Base-by-base conservation (phyloP, 1,284 basidiomycete genomes). In the Kwoniella shivajii region DNA sequence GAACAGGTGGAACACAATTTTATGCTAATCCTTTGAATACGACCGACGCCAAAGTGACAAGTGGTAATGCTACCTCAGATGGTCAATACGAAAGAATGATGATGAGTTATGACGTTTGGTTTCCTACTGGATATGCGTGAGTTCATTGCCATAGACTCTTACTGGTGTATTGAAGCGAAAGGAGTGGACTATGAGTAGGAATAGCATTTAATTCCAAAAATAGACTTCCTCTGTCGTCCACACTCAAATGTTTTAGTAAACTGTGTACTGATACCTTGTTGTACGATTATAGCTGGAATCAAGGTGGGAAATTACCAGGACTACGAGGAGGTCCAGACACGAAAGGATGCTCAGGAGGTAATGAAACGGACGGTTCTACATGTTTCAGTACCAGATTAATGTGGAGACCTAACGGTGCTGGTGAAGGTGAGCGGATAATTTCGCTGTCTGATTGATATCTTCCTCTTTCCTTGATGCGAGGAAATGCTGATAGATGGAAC, bases 381-480 rank as follows among this genome's bases (percentile, higher is more conserved):
- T 79, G 78, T 63, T 79, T 78, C 66, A 72, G 68, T n/a, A 66
- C 75, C 1, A 61, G 78, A 14, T 62, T 79, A 39, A 79, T 79
- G 78, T 79, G 76, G 76, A 67, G 78, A 31, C 49, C 66, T 1
- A 57, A 57, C 29, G 75, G 72, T 2, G 62, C 65, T 0, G 78
- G 77, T 33, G 78, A 79, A 57, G 61, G 69, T 68, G 50, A 56
- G 67, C 56, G 4, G 14, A 6, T 4, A 16, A 3, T 1, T 27
- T 27, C 20, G 26, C 29, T n/a, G 33, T 9, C 31, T 33, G 39
- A 6, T 41, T 43, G 9, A 13, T 27, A 20, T 33, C 36, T 43
- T 24, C 18, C 26, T 39, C 10, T n/a, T 20, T 41, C 20, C 11
- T n/a, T 31, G 20, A 16, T 20, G 6, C 29, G n/a, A 3, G 33